phyloP scores from a whole-genome alignment of 2,329 filamentous ascomycete species.

The Diaporthe australafricana region DNA sequence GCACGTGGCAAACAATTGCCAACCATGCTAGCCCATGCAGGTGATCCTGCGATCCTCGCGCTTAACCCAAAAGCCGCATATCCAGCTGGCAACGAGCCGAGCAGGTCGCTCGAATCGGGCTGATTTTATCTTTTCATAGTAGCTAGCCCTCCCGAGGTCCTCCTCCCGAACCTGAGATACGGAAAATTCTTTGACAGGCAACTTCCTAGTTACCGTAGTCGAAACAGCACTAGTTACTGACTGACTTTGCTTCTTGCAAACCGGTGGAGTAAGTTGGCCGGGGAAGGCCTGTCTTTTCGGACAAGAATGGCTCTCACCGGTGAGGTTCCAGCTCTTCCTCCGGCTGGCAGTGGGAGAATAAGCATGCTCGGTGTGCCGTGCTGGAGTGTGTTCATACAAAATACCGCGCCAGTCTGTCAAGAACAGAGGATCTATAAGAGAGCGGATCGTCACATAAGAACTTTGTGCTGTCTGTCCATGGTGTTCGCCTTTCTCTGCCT shows the following conservation, averaged over 20 bases:
- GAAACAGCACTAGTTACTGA: not conserved
- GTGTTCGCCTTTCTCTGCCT: not conserved
- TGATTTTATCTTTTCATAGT: not conserved
- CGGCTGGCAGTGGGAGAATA: not conserved
- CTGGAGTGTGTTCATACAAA: not conserved
- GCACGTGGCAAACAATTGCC: conserved; percentile 8
- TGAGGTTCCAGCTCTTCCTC: not conserved
- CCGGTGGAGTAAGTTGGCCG: not conserved
- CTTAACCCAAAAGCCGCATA: not conserved
- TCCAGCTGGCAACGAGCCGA: not conserved
- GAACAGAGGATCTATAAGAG: not conserved
- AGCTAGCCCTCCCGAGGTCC: too few relatives aligned
- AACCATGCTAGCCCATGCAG: not conserved
- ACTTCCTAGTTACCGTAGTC: not conserved
- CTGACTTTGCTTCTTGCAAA: not conserved
- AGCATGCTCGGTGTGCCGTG: not conserved
- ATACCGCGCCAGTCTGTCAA: too few relatives aligned
- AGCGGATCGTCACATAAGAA: not conserved
- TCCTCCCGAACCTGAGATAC: not conserved
- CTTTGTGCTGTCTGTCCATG: not conserved
- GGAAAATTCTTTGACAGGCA: not conserved
- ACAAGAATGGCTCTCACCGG: not conserved
- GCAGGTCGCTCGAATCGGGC: not conserved
- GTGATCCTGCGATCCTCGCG: not conserved
- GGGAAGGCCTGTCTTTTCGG: not conserved